Conservation (phyloP, 108 stramenopile genomes). For the Mediolabrus comicus region DNA sequence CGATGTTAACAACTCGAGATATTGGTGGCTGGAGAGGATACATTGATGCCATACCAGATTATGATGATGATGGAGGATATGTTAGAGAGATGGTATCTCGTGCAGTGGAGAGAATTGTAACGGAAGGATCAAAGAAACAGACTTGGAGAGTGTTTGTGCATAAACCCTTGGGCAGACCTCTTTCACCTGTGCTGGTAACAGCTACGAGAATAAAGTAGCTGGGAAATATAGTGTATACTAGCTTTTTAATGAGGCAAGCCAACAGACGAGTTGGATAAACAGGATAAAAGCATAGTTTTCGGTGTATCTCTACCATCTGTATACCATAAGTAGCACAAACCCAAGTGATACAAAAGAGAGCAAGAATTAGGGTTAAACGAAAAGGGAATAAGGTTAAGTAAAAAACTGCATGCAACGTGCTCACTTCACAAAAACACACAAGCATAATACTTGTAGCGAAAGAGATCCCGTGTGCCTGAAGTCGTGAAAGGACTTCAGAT, state of each 20-base stretch:
- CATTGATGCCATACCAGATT: conserved; percentile 30
- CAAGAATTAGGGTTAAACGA: too few relatives aligned
- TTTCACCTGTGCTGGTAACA: neutral
- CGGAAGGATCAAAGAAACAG: conserved; percentile 37
- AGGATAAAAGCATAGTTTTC: too few relatives aligned
- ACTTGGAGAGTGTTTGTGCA: conserved; percentile 14
- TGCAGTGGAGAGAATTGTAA: conserved; percentile 44
- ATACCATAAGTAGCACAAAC: too few relatives aligned
- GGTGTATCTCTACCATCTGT: too few relatives aligned
- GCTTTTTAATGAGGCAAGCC: neutral
- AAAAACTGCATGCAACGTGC: too few relatives aligned
- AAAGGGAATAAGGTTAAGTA: too few relatives aligned
- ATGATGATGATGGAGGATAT: conserved; percentile 10
- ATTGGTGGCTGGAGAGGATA: conserved; percentile 66
- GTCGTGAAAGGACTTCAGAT: too few relatives aligned
- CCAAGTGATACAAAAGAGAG: too few relatives aligned
- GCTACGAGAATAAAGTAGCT: conserved; percentile 15
- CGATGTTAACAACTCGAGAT: conserved; percentile 59
- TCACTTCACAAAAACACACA: too few relatives aligned
- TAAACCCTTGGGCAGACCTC: neutral
- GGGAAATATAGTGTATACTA: conserved; percentile 52
- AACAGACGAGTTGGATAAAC: too few relatives aligned
- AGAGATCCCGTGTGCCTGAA: too few relatives aligned
- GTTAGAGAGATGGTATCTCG: conserved; percentile 29
- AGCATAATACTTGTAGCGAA: too few relatives aligned